These are phyloP conservation scores for Lepidium didymum DNA, from an alignment of 345 rosid species.

Conservation along the genomic window DNA sequence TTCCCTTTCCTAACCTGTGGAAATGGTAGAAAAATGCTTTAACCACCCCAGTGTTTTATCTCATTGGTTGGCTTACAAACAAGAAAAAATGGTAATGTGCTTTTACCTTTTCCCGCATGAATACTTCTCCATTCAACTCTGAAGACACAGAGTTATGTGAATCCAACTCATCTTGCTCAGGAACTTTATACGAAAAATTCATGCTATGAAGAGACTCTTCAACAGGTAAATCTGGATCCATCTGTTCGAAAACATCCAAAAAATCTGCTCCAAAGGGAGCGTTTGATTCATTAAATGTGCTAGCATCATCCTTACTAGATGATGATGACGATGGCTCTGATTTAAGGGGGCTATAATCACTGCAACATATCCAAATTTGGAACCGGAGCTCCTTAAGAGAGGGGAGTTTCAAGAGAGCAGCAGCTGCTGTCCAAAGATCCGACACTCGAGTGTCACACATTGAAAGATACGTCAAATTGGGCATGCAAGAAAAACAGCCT, in stretches of 20 bases:
- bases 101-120: slow-evolving; percentile 50
- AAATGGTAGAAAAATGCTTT: slow-evolving; percentile 11
- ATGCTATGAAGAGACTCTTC: slow-evolving; percentile 38
- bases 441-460: slow-evolving; percentile 77
- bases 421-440: slow-evolving; percentile 78
- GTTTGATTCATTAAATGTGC: slow-evolving; percentile 20
- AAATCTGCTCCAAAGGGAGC: slow-evolving; percentile 21
- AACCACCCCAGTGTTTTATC: background rate
- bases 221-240: slow-evolving; percentile 29
- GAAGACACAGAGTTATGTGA: slow-evolving; percentile 26
- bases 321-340: slow-evolving; percentile 25
- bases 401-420: slow-evolving; percentile 71
- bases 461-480: slow-evolving; percentile 63
- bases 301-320: slow-evolving; percentile 30
- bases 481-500: slow-evolving; percentile 78
- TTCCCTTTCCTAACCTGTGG: slow-evolving; percentile 41
- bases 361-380: slow-evolving; percentile 61
- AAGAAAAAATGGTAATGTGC: background rate
- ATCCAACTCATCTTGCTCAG: slow-evolving; percentile 36
- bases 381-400: slow-evolving; percentile 65
- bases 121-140: slow-evolving; percentile 34
- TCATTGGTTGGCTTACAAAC: background rate
- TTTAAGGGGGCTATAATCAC: slow-evolving; percentile 38
- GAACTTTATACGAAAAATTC: slow-evolving; percentile 46
- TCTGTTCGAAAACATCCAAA: slow-evolving; percentile 20